Evolutionary conservation across 2,329 filamentous ascomycete genomes (phyloP).

Genomic region (Penicillium sp.): DNA sequence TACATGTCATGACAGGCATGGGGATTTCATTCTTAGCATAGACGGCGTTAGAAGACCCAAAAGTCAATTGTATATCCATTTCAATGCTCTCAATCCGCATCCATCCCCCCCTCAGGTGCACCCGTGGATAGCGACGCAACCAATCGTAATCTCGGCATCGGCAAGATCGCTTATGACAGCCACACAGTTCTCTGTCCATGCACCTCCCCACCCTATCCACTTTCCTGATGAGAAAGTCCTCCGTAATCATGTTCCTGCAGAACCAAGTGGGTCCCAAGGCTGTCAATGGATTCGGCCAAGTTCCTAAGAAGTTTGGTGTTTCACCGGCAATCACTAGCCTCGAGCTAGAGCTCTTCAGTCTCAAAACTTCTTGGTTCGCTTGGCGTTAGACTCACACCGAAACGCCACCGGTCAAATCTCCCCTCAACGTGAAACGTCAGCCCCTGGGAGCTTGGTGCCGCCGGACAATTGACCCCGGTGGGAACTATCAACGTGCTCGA

Average conservation of each 20-base stretch:
- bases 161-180: not conserved
- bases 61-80: slow-evolving; percentile 15
- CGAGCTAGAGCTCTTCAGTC: not conserved
- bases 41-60: slow-evolving; percentile 27
- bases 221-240: not conserved
- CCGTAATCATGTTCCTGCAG: not conserved
- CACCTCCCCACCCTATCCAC: not conserved
- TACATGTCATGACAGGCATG: slow-evolving; percentile 15
- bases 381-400: not conserved
- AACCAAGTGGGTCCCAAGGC: not conserved
- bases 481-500: not conserved
- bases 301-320: not conserved
- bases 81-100: not conserved
- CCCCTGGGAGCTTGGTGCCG: not conserved
- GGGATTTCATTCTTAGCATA: slow-evolving; percentile 21
- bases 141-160: not conserved
- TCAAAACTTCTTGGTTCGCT: not conserved
- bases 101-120: no score
- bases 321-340: not conserved
- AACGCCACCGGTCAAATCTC: not conserved
- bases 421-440: slow-evolving; percentile 10
- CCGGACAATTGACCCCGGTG: slow-evolving; percentile 1
- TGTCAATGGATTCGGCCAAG: not conserved
- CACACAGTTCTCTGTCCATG: not conserved
- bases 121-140: no score